Percentiles rank a stretch among this genome's conserved stretches.
Evolutionary conservation across 2,329 filamentous ascomycete genomes (phyloP).

Genomic region (Fusarium vanettenii): DNA sequence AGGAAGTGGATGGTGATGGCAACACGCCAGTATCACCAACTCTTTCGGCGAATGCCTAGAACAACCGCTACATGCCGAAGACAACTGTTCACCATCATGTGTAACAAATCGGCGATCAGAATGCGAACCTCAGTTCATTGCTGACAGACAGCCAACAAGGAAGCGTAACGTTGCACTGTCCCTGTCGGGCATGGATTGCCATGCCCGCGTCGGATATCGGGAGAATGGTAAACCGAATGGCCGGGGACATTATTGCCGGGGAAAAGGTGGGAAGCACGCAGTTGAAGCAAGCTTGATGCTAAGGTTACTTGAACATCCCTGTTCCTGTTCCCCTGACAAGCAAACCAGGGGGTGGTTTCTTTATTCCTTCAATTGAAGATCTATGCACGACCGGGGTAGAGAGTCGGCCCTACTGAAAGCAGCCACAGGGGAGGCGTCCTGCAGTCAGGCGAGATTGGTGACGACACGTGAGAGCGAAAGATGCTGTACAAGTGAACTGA

Average conservation of each 20-base stretch:
- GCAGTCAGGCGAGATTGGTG: background rate
- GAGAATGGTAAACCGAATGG: background rate
- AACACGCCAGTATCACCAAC: background rate
- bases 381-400: background rate
- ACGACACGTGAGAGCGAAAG: background rate
- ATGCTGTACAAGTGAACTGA: background rate
- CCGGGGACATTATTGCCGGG: background rate
- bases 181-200: slow-evolving; percentile 5
- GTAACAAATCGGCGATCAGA: background rate
- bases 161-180: slow-evolving; percentile 5
- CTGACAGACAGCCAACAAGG: background rate
- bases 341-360: background rate
- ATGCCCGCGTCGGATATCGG: slow-evolving; percentile 1
- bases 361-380: slow-evolving; percentile 10
- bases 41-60: background rate
- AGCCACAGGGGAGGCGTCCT: background rate
- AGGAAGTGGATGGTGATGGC: background rate
- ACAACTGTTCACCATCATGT: background rate
- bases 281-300: slow-evolving; percentile 7
- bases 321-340: background rate
- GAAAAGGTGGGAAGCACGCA: background rate
- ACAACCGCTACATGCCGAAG: background rate
- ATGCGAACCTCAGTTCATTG: background rate
- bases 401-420: background rate
- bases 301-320: slow-evolving; percentile 14